A percentile compares a stretch with the other conserved stretches of the same genome.
phyloP scores from a whole-genome alignment of 495 filamentous ascomycete species.

The Talaromyces wortmannii region DNA sequence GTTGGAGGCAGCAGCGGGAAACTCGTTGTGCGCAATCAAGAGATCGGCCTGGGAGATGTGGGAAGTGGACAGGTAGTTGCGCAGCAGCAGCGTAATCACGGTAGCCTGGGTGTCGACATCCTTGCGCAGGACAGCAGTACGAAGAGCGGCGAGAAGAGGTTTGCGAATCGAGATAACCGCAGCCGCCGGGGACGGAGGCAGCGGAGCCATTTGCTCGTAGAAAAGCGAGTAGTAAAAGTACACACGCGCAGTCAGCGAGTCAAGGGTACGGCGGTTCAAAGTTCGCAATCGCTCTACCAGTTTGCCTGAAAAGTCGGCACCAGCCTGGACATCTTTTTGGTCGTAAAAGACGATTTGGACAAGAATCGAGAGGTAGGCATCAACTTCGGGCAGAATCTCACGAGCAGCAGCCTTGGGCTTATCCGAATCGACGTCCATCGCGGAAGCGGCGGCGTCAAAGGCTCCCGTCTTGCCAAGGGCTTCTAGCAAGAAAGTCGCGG shows the following conservation, averaged over 20 bases:
- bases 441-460: slow-evolving; percentile 46
- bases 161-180: slow-evolving; percentile 80
- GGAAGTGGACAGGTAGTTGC: slow-evolving; percentile 92
- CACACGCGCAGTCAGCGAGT: slow-evolving; percentile 86
- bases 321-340: slow-evolving; percentile 66
- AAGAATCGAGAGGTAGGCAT: slow-evolving; percentile 85
- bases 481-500: slow-evolving; percentile 61
- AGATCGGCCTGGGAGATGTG: slow-evolving; percentile 97
- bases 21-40: slow-evolving; percentile 87
- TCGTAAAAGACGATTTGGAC: slow-evolving; percentile 87
- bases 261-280: slow-evolving; percentile 87
- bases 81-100: slow-evolving; percentile 87
- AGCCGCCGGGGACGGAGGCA: slow-evolving; percentile 80
- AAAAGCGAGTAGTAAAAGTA: slow-evolving; percentile 98
- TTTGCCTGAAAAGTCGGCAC: slow-evolving; percentile 73
- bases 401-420: slow-evolving; percentile 40
- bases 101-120: slow-evolving; percentile 94
- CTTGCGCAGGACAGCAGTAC: slow-evolving; percentile 90
- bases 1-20: slow-evolving; percentile 87
- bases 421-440: slow-evolving; percentile 77
- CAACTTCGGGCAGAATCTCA: slow-evolving; percentile 81
- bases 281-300: slow-evolving; percentile 79
- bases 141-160: slow-evolving; percentile 76
- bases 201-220: slow-evolving; percentile 77
- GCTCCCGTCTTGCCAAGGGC: slow-evolving; percentile 59